phyloP scores from a whole-genome alignment of 2,329 filamentous ascomycete genomes.

The Erysiphe pulchra region DNA sequence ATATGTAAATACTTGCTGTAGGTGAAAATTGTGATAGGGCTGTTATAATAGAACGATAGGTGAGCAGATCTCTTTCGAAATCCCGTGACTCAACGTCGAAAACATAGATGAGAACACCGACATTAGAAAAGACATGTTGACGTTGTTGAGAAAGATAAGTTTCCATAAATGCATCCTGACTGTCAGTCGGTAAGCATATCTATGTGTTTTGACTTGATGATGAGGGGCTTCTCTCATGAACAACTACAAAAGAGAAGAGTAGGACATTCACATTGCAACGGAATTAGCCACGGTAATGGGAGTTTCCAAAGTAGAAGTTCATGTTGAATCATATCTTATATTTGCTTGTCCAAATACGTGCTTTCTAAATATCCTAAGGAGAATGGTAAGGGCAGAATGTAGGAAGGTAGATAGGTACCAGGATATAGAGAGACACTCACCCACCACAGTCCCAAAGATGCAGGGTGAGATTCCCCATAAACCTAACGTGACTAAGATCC shows the following conservation, averaged over 20 bases:
- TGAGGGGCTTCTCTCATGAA: too few relatives aligned
- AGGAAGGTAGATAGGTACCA: neutral
- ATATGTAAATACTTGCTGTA: slow-evolving; percentile 64
- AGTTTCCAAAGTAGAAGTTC: too few relatives aligned
- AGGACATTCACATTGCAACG: too few relatives aligned
- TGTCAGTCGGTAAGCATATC: slow-evolving; percentile 11
- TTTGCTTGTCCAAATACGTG: too few relatives aligned
- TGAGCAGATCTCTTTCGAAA: slow-evolving; percentile 75
- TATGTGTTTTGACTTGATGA: too few relatives aligned
- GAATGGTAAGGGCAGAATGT: neutral
- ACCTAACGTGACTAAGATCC: slow-evolving; percentile 94
- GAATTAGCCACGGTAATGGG: too few relatives aligned
- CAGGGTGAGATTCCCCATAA: slow-evolving; percentile 87
- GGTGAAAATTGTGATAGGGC: slow-evolving; percentile 69
- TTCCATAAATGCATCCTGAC: slow-evolving; percentile 96
- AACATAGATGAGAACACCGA: slow-evolving; percentile 94
- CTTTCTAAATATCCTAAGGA: neutral
- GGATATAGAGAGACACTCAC: slow-evolving; percentile 18
- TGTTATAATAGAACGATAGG: slow-evolving; percentile 72
- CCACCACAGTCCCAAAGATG: slow-evolving; percentile 98
- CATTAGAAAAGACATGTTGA: slow-evolving; percentile 86
- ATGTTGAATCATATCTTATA: too few relatives aligned
- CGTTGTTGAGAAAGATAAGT: slow-evolving; percentile 93
- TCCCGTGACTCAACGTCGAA: slow-evolving; percentile 96
- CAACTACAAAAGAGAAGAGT: too few relatives aligned